phyloP scores from a whole-genome alignment of 108 stramenopile species.

The Aurantiochytrium sp. region DNA sequence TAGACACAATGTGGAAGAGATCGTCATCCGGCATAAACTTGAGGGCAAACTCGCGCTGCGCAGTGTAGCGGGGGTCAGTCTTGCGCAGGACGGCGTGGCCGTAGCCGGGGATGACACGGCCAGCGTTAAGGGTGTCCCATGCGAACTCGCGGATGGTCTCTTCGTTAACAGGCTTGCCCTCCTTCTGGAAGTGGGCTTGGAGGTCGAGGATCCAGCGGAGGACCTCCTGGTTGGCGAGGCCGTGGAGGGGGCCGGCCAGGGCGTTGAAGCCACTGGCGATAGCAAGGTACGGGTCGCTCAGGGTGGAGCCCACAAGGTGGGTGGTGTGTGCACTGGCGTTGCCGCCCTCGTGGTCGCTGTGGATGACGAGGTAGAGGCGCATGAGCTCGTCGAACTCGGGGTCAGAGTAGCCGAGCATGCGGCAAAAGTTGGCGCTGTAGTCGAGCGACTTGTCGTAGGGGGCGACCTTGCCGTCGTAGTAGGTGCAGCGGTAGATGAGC shows the following conservation, averaged over 20 bases:
- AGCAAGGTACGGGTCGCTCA: conserved; percentile 87
- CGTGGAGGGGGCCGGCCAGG: conserved; percentile 94
- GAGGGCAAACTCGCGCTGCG: conserved; percentile 97
- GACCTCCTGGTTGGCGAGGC: conserved; percentile 98
- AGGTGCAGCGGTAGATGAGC: conserved; percentile 90
- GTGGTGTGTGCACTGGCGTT: conserved; percentile 98
- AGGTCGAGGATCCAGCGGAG: conserved; percentile 89
- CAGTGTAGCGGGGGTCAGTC: conserved; percentile 97
- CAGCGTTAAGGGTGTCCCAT: conserved; percentile 96
- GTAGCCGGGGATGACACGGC: conserved; percentile 98
- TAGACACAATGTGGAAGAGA: conserved; percentile 96
- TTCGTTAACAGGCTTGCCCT: conserved; percentile 86
- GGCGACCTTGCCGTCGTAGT: conserved; percentile 80
- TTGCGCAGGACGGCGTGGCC: conserved; percentile 97
- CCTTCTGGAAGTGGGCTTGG: conserved; percentile 77
- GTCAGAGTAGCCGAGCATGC: conserved; percentile 91
- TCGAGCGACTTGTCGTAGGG: conserved; percentile 80
- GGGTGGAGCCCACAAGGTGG: conserved; percentile 91
- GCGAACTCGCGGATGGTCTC: conserved; percentile 97
- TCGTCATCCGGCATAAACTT: conserved; percentile 97
- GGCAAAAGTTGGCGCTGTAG: conserved; percentile 96
- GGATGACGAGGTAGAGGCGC: conserved; percentile 97
- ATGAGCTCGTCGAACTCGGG: conserved; percentile 94
- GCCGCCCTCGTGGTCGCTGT: conserved; percentile 99
- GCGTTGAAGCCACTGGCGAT: conserved; percentile 93